Conservation (phyloP, 495 filamentous ascomycete genomes). For the Darksidea phi region DNA sequence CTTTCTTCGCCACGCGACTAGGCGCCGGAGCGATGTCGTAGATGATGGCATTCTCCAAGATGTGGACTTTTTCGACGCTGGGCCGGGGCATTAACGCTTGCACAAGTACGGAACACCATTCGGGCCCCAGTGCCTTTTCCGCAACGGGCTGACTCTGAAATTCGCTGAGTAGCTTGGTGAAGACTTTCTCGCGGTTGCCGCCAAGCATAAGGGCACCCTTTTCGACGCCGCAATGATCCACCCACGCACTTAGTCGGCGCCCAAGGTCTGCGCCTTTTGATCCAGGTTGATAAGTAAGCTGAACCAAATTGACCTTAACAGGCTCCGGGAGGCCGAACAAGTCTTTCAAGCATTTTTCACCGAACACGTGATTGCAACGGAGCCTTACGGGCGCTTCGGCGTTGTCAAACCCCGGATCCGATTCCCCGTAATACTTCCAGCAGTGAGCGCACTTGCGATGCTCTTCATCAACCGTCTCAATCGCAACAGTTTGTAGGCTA, state of each 20-base stretch:
- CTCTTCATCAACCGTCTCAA: background rate
- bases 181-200: background rate
- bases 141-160: background rate
- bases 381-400: slow-evolving; percentile 6
- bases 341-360: slow-evolving; percentile 5
- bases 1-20: too few relatives aligned
- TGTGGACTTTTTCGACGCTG: background rate
- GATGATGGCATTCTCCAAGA: slow-evolving; percentile 5
- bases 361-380: slow-evolving; percentile 10
- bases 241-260: background rate
- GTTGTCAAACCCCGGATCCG: slow-evolving; percentile 12
- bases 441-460: slow-evolving; percentile 10
- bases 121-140: background rate
- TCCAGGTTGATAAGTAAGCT: background rate
- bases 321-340: background rate
- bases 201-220: background rate
- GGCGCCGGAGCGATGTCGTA: background rate
- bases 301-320: background rate
- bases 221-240: background rate
- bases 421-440: slow-evolving; percentile 15
- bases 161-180: background rate
- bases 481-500: background rate
- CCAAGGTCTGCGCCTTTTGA: background rate
- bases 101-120: background rate
- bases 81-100: background rate